Base-by-base conservation (phyloP, 192 early-diverging fungal genomes). In the Coemansia sp. region DNA sequence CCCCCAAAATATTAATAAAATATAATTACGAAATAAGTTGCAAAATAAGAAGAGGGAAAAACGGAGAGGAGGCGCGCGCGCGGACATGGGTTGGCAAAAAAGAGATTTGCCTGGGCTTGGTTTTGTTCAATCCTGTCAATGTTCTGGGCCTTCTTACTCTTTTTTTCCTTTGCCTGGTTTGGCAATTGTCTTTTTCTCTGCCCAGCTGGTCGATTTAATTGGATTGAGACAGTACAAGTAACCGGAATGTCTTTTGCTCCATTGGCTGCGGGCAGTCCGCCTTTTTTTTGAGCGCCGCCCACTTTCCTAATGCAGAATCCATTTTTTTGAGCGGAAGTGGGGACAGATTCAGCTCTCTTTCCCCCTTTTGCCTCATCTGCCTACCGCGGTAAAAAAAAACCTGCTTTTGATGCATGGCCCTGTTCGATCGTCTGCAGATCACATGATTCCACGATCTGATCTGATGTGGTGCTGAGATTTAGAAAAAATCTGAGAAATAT, bases 321-420 rank as follows among this genome's bases (percentile, higher is more conserved):
- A 59, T n/a, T n/a, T n/a, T n/a, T 36, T 6, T 4, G 34, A 36
- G 34, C n/a, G 34, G 8, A 11, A 6, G 34, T 6, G 33, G 33
- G 33, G 33, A 9, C 5, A 34, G 34, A 6, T 11, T 36, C 34
- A 36, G 34, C 34, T 36, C 37, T 48, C 17, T 29, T 54, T 30
- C 40, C 27, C 55, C 15, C 37, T 3, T 23, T 47, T 47, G 2
- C 13, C 25, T 48, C 25, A 23, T 47, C n/a, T 42, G 9, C n/a
- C 5, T n/a, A 48, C 45, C 45, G 8, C 2, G 45, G 45, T 48
- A 48, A 8, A 25, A 20, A 11, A 22, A 48, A 25, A 48, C 27
- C 11, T 57, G 55, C 36, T 23, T 22, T 20, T 19, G 55, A 36
- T 57, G 55, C 55, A 38, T 25, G 45, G 15, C 45, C 45, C 45